phyloP scores from a whole-genome alignment of 1,284 basidiomycete species.

The Coriolopsis trogii region DNA sequence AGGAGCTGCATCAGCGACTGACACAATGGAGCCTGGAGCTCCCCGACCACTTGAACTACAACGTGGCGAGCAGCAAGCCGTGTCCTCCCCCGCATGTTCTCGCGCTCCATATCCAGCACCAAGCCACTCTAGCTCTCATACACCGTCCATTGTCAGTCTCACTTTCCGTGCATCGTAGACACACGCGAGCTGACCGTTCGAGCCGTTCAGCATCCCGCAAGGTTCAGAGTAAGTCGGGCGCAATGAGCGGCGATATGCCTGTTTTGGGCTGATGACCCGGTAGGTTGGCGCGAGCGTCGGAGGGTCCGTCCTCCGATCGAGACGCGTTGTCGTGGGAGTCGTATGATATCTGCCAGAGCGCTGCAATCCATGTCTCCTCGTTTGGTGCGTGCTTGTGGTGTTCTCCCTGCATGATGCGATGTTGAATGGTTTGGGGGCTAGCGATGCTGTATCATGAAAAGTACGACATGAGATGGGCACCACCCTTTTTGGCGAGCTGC shows the following conservation, averaged over 20 bases:
- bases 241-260: no score
- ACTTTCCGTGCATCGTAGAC: background rate
- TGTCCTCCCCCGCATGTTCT: constrained; percentile 69
- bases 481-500: constrained; percentile 74
- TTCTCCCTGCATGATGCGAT: background rate
- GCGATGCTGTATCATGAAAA: constrained; percentile 63
- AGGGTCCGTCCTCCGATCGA: constrained; percentile 15
- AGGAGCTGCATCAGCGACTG: constrained; percentile 63
- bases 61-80: constrained; percentile 51
- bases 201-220: constrained; percentile 59
- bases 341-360: constrained; percentile 77
- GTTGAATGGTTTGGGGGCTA: constrained; percentile 27
- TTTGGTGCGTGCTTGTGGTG: constrained; percentile 49
- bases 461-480: constrained; percentile 64
- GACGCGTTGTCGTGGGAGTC: constrained; percentile 50
- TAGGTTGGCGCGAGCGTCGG: constrained; percentile 5
- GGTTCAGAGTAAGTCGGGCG: constrained; percentile 65
- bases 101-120: constrained; percentile 78
- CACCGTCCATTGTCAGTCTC: constrained; percentile 79
- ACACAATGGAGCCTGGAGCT: constrained; percentile 79
- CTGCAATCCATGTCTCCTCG: constrained; percentile 73
- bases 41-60: constrained; percentile 65
- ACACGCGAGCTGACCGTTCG: constrained; percentile 8
- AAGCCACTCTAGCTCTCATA: constrained; percentile 76
- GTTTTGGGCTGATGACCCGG: constrained; percentile 45